Conservation (phyloP, 2,329 filamentous ascomycete genomes). For the Drechmeria coniospora region DNA sequence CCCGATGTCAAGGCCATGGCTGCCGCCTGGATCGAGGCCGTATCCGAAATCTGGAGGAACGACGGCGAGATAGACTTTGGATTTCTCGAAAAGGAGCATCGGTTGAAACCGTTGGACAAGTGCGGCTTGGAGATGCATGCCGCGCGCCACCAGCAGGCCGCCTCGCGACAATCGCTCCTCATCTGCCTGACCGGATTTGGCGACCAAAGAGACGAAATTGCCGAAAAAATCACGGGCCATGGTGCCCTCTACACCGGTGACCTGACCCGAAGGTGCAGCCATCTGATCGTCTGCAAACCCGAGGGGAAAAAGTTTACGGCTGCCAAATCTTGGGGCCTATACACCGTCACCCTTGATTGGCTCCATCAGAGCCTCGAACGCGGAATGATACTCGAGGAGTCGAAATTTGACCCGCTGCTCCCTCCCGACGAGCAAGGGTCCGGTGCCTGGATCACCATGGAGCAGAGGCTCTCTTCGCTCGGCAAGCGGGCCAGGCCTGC, state of each 20-base stretch:
- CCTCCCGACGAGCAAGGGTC: constrained; percentile 56
- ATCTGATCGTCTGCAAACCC: constrained; percentile 66
- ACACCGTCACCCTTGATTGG: constrained; percentile 72
- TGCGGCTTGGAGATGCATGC: constrained; percentile 25
- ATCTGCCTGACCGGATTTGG: constrained; percentile 44
- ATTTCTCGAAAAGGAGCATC: constrained; percentile 51
- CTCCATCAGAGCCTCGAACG: constrained; percentile 66
- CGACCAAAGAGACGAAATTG: constrained; percentile 52
- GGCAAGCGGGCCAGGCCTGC: constrained; percentile 45
- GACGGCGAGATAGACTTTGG: constrained; percentile 64
- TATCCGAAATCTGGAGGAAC: constrained; percentile 65
- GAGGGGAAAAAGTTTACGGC: constrained; percentile 83
- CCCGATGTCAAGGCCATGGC: constrained; percentile 73
- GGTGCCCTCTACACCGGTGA: constrained; percentile 81
- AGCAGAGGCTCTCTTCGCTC: constrained; percentile 27
- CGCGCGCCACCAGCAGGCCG: constrained; percentile 5
- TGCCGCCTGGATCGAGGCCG: constrained; percentile 69
- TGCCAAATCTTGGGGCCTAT: constrained; percentile 69
- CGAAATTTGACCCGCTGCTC: constrained; percentile 63
- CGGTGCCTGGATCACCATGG: constrained; percentile 53
- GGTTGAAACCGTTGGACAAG: constrained; percentile 46
- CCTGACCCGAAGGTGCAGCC: constrained; percentile 70
- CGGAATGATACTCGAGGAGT: constrained; percentile 82
- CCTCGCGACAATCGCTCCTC: constrained; percentile 25
- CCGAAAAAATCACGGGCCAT: constrained; percentile 49